These are phyloP conservation scores for Cryphonectria carpinicola DNA, from an alignment of 2,329 filamentous ascomycete species.

Conservation along the genomic window DNA sequence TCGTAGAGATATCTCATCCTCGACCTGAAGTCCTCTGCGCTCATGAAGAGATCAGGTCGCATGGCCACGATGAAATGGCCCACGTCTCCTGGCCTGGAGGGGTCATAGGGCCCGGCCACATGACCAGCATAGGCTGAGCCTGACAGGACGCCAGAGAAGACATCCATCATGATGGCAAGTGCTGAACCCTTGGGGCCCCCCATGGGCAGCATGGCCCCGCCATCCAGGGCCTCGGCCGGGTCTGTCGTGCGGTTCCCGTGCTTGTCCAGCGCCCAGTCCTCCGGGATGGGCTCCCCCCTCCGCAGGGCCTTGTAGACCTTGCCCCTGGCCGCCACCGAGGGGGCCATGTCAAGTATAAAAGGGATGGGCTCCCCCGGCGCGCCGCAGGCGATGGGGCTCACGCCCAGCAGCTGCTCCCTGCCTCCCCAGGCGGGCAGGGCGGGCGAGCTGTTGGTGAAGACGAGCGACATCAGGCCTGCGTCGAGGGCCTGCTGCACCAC, in stretches of 20 bases:
- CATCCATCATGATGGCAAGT: constrained; percentile 84
- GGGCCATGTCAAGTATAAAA: constrained; percentile 79
- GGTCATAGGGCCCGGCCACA: constrained; percentile 77
- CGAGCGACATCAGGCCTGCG: constrained; percentile 69
- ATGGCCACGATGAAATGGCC: constrained; percentile 75
- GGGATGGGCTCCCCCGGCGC: constrained; percentile 65
- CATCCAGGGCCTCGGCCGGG: constrained; percentile 65
- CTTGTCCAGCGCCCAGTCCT: constrained; percentile 75
- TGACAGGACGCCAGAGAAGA: constrained; percentile 79
- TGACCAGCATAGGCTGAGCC: constrained; percentile 79
- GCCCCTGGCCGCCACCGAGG: constrained; percentile 69
- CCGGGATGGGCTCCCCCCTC: constrained; percentile 69
- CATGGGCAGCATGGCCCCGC: constrained; percentile 84
- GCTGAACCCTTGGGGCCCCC: constrained; percentile 82
- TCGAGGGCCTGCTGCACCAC: constrained; percentile 78
- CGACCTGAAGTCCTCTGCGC: constrained; percentile 68
- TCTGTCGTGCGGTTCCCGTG: constrained; percentile 73
- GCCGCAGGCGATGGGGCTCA: constrained; percentile 75
- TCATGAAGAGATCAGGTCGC: constrained; percentile 76
- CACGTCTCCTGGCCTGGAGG: constrained; percentile 68
- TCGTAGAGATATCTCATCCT: constrained; percentile 62
- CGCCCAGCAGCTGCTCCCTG: constrained; percentile 69
- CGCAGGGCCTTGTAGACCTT: constrained; percentile 74
- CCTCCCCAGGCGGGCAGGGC: constrained; percentile 75
- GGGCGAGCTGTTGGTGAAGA: constrained; percentile 74